A percentile compares a stretch with the other conserved stretches of the same genome.
Evolutionary conservation across 169 alveolate species (phyloP).

Genomic region (Cryptosporidium tyzzeri): DNA sequence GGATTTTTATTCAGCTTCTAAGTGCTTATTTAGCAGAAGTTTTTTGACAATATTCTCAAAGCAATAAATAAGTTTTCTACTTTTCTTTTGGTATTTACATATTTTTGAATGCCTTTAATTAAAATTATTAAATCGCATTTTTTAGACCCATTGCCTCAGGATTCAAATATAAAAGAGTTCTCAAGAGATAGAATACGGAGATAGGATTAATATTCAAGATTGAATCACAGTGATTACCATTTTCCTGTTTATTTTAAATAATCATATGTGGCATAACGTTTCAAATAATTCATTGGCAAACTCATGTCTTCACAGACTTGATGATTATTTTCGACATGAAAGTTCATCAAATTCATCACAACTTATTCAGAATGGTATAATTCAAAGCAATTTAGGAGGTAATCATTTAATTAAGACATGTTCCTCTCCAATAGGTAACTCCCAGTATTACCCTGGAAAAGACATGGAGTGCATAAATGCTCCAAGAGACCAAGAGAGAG

Average conservation of each 20-base stretch:
- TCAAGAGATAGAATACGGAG: not conserved
- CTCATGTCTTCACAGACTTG: conserved; percentile 57
- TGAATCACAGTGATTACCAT: not conserved
- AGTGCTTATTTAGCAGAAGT: not conserved
- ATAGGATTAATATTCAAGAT: not conserved
- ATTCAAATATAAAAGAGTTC: not conserved
- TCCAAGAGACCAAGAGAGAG: conserved; percentile 6
- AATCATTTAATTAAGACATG: not conserved
- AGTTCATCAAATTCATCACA: conserved; percentile 12
- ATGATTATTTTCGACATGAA: conserved; percentile 44
- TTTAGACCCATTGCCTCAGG: not conserved
- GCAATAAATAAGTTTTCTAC: not conserved
- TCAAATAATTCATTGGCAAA: conserved; percentile 4
- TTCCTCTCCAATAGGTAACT: not conserved
- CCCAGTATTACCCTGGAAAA: not conserved
- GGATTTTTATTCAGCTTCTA: not conserved
- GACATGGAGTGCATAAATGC: not conserved
- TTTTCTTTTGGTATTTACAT: not conserved
- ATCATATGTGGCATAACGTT: conserved; percentile 49
- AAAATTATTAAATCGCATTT: not conserved
- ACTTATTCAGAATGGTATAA: not conserved
- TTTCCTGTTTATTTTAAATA: not conserved
- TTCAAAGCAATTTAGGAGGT: not conserved
- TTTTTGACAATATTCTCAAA: not conserved
- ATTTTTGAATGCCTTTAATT: conserved; percentile 17